Base-by-base conservation (phyloP, 1,284 basidiomycete species). In the Exobasidium rhododendri region DNA sequence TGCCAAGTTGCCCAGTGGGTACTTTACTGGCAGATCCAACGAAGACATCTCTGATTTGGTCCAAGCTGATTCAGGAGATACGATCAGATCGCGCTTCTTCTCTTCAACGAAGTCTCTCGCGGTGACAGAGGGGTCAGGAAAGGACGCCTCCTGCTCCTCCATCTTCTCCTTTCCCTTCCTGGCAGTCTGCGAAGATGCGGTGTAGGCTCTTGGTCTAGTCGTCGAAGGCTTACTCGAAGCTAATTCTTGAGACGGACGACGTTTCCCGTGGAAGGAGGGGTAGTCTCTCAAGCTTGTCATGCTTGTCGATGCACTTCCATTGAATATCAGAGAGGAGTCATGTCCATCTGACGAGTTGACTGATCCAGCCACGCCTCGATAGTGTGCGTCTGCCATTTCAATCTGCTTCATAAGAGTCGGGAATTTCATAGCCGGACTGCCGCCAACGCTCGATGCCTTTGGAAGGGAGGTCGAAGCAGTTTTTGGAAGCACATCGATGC, bases 211-310 rank as follows among this genome's bases (percentile, higher is more conserved):
- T 17, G 35, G 35, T 40, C 35, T 40, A 17, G 7, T 40, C 10
- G 35, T 40, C 35, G 35, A 40, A 17, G 35, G 17, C 17, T 17
- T 7, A 10, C 7, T 40, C 7, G 7, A 10, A 17, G 17, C 10
- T 40, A 7, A 7, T 40, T 40, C 35, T 10, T 40, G 35, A 40
- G 35, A 40, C 7, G 35, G 17, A 10, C 35, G 35, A 40, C 17
- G 17, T 40, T 40, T 40, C 10, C 35, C 35, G 35, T 40, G 17
- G 17, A 40, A 40, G 17, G 35, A 40, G 7, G 57, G 45, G 11
- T 30, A 24, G 20, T 45, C 57, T 4, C 57, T 13, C 26, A 58
- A 52, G 24, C 57, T 58, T n/a, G 57, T 58, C 45, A 58, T 52
- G 45, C 43, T 49, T n/a, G 57, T 58, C n/a, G 22, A 30, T n/a